Conservation (phyloP, 78 protist genomes). For the Dictyostelium intermedium region DNA sequence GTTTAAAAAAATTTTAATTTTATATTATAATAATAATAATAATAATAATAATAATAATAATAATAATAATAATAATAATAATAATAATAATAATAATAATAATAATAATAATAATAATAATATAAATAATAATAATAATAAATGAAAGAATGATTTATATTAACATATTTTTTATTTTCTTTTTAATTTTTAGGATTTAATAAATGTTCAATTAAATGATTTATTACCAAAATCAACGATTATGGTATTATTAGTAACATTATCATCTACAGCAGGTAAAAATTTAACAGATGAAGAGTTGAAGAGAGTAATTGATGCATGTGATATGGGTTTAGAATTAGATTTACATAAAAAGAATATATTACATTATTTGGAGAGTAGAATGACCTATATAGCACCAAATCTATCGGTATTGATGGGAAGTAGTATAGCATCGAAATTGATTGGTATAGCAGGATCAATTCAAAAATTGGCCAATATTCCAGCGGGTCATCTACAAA, state of each 20-base stretch:
- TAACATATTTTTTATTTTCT: not conserved
- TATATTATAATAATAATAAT: too few relatives aligned
- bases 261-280: constrained; percentile 62
- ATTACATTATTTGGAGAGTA: constrained; percentile 82
- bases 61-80: too few relatives aligned
- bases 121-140: too few relatives aligned
- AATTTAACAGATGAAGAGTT: constrained; percentile 39
- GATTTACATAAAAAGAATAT: constrained; percentile 49
- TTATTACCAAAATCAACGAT: constrained; percentile 64
- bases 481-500: constrained; percentile 88
- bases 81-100: too few relatives aligned
- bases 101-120: too few relatives aligned
- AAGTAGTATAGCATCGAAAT: constrained; percentile 84
- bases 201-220: constrained; percentile 37
- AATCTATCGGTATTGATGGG: constrained; percentile 86
- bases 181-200: constrained; percentile 42
- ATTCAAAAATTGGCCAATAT: constrained; percentile 69
- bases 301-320: constrained; percentile 50
- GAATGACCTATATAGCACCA: constrained; percentile 92
- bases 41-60: too few relatives aligned
- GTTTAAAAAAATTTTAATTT: too few relatives aligned
- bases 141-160: not conserved
- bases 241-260: constrained; percentile 72
- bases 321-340: constrained; percentile 78
- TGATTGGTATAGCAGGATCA: constrained; percentile 91